Evolutionary conservation across 129 eudicot genomes (phyloP).

Genomic region (Escallonia rubra): DNA sequence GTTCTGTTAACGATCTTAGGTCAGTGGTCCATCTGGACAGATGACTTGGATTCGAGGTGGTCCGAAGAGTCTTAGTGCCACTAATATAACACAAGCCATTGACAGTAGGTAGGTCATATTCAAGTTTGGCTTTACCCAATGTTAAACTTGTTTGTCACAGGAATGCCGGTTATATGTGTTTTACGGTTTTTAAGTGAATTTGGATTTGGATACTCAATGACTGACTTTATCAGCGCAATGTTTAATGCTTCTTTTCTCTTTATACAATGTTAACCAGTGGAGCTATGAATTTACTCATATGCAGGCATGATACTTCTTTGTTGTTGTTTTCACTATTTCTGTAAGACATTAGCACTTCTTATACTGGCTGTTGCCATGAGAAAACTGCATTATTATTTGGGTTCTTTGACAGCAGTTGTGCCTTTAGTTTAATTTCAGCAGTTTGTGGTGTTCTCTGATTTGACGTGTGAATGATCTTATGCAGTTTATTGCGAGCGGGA

Average conservation of each 20-base stretch:
- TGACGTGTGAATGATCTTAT: slow-evolving; percentile 11
- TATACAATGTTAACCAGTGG: too few relatives aligned
- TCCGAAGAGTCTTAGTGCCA: slow-evolving; percentile 68
- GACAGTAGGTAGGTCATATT: slow-evolving; percentile 52
- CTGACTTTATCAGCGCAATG: neutral
- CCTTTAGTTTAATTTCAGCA: neutral
- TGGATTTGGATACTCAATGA: neutral
- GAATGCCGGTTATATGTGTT: too few relatives aligned
- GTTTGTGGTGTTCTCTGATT: neutral
- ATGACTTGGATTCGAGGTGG: slow-evolving; percentile 98
- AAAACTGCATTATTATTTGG: neutral
- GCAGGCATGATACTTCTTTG: too few relatives aligned
- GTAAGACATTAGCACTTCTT: neutral
- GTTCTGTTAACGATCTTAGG: slow-evolving; percentile 30
- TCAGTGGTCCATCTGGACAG: slow-evolving; percentile 91
- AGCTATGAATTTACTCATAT: too few relatives aligned
- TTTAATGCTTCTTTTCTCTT: too few relatives aligned
- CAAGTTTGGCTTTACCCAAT: neutral
- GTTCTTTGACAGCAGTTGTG: neutral
- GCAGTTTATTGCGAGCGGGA: slow-evolving; percentile 72
- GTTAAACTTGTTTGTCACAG: neutral
- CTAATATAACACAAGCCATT: slow-evolving; percentile 73
- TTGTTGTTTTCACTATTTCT: too few relatives aligned
- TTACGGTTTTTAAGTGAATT: too few relatives aligned
- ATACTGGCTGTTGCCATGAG: neutral